Base-by-base conservation (phyloP, 441 rosid species). In the Daphne laureola region DNA sequence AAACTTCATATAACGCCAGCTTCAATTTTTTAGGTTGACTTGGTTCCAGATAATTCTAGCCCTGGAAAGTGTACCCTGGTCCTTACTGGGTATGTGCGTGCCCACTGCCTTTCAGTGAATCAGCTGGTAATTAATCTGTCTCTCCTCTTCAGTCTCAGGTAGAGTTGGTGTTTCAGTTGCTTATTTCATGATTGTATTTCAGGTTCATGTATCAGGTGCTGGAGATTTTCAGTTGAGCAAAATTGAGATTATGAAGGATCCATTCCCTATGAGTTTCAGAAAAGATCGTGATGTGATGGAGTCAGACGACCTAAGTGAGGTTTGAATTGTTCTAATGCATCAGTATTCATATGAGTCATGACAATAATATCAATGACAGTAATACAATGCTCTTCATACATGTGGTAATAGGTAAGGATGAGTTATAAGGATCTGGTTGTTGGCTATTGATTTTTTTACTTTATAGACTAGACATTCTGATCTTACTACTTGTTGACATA, bases 151-250 rank as follows among this genome's bases (percentile, higher is more conserved):
- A 43, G 57, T 48, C 46, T 40, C 13, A 49, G 50, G 55, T 64
- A 51, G 46, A 35, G 67, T 58, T 25, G 36, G 59, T 51, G 17
- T 15, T 60, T 38, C 57, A 25, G 66, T 49, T 35, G 51, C 43
- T 62, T 62, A 45, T 35, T 67, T 41, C 47, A 31, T 8, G 36
- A 31, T 2, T 31, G 9, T 31, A 31, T 13, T 23, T 59, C 68
- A 92, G 98, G 86, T 92, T 57, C 97, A 92, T 53, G 76, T 92
- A 53, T 74, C 97, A 67, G 95, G 94, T 56, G 84, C 75, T n/a
- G 98, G 98, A 44, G 97, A 92, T 73, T 92, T 86, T 61, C 98
- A 86, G 62, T 65, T 89, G 67, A 61, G 76, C 54, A 84, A 84
- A 76, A 67, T 92, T 68, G 97, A 92, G 68, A 58, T 83, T 58